These are phyloP conservation scores for Phaeosphaeriaceae sp. DNA, from an alignment of 2,329 filamentous ascomycete genomes.

Conservation along the genomic window DNA sequence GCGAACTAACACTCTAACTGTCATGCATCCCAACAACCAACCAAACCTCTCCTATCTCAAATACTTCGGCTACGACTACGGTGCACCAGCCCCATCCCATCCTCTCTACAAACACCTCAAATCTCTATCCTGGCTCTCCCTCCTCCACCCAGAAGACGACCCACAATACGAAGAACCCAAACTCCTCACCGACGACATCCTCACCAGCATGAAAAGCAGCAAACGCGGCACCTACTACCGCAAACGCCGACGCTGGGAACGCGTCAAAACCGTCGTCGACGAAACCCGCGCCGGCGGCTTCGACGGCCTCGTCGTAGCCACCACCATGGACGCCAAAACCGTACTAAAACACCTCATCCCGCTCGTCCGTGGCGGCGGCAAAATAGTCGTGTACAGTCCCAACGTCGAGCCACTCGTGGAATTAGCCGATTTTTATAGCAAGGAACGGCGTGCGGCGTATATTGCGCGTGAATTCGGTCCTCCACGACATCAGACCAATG, in stretches of 20 bases:
- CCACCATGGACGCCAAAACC: conserved; percentile 78
- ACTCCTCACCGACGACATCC: conserved; percentile 62
- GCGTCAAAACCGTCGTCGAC: conserved; percentile 74
- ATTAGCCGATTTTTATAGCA: conserved; percentile 83
- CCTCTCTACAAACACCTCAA: conserved; percentile 84
- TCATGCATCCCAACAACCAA: conserved; percentile 82
- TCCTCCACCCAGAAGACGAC: conserved; percentile 78
- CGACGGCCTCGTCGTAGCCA: conserved; percentile 82
- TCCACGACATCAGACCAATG: conserved; percentile 16
- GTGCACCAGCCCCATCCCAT: conserved; percentile 67
- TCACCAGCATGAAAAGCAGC: conserved; percentile 77
- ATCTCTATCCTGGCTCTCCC: conserved; percentile 88
- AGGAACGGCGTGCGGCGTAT: conserved; percentile 76
- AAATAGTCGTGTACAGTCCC: conserved; percentile 84
- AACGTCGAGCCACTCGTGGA: conserved; percentile 78
- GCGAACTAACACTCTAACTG: conserved; percentile 75
- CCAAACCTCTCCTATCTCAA: conserved; percentile 86
- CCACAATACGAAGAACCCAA: conserved; percentile 74
- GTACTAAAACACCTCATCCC: conserved; percentile 79
- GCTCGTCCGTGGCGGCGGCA: conserved; percentile 80
- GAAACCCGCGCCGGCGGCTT: conserved; percentile 77
- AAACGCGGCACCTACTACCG: conserved; percentile 86
- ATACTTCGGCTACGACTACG: conserved; percentile 85
- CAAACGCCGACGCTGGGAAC: conserved; percentile 83
- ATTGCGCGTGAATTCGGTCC: conserved; percentile 38